Base-by-base conservation (phyloP, 208 protist species). In the Acanthamoeba castellanii region DNA sequence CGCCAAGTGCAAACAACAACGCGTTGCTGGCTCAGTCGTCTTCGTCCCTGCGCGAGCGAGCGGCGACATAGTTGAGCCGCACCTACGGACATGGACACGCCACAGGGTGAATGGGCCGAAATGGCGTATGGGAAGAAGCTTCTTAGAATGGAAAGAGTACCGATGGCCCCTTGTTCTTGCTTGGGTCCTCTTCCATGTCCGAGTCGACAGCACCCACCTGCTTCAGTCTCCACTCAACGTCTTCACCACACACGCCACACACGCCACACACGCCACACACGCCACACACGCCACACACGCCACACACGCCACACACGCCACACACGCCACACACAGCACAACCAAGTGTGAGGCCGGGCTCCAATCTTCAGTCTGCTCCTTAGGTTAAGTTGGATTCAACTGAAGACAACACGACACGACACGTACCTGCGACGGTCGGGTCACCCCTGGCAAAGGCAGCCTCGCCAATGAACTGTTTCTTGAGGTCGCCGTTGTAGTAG, bases 401-500 rank as follows among this genome's bases (percentile, higher is more conserved):
- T 3, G 3, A 42, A 42, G 37, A 42, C 3, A 3, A 42, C 37
- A 42, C 37, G n/a, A 14, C 16, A 25, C 22, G 70, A 42, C 37
- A 20, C n/a, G 27, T 87, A 92, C 85, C 85, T 16, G 50, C 85
- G 11, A 74, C 34, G 11, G 85, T 74, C 1, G 90, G n/a, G 5
- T 55, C 30, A 3, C 30, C 32, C 9, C 90, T 27, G 14, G 16
- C 42, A 25, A 94, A 68, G 32, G 70, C 18, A 6, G 20, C 32
- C 34, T 64, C 25, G 20, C 90, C 70, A 3, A 94, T 34, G 32
- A 94, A 59, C 47, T 94, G 90, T 20, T 94, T 76, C 47, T 59
- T 82, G 47, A 94, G 34, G 27, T 94, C 50, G 66, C 90, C 68
- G 70, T 94, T 94, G 45, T 68, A 22, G 50, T 94, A 94, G 8